phyloP scores from a whole-genome alignment of 345 rosid species.

The Moricandia moricandioides region DNA sequence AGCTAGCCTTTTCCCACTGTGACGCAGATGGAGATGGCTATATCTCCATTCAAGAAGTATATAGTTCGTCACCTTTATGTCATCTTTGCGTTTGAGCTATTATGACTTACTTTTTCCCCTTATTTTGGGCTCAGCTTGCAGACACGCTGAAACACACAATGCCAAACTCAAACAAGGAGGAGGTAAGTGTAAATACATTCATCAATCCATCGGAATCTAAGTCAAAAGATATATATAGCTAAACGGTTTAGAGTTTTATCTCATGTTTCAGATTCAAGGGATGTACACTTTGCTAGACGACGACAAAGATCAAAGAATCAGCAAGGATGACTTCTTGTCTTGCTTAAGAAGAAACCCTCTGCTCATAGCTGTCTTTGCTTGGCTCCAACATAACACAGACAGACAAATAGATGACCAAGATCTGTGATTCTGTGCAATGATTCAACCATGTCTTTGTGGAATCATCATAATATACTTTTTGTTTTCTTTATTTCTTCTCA shows the following conservation, averaged over 20 bases:
- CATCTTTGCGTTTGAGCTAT: constrained; percentile 6
- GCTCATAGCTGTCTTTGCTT: constrained; percentile 54
- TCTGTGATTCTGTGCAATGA: constrained; percentile 9
- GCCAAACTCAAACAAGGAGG: constrained; percentile 50
- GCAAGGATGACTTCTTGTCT: constrained; percentile 52
- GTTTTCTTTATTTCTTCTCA: background rate
- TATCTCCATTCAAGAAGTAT: constrained; percentile 64
- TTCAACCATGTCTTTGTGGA: constrained; percentile 7
- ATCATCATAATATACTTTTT: constrained; percentile 3
- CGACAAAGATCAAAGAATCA: constrained; percentile 52
- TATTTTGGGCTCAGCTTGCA: constrained; percentile 53
- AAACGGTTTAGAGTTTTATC: constrained; percentile 4
- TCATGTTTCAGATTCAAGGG: constrained; percentile 48
- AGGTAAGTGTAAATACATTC: constrained; percentile 45
- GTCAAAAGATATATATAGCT: background rate
- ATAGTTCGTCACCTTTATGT: background rate
- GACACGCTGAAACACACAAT: constrained; percentile 50
- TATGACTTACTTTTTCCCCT: constrained; percentile 10
- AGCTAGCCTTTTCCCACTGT: constrained; percentile 61
- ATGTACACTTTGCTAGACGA: constrained; percentile 54
- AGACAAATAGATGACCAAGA: constrained; percentile 21
- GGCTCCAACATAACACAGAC: constrained; percentile 29
- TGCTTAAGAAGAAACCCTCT: constrained; percentile 71
- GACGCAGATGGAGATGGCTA: constrained; percentile 44
- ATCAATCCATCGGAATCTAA: background rate